phyloP scores from a whole-genome alignment of 1,284 basidiomycete species.

The Leucoagaricus sp. region DNA sequence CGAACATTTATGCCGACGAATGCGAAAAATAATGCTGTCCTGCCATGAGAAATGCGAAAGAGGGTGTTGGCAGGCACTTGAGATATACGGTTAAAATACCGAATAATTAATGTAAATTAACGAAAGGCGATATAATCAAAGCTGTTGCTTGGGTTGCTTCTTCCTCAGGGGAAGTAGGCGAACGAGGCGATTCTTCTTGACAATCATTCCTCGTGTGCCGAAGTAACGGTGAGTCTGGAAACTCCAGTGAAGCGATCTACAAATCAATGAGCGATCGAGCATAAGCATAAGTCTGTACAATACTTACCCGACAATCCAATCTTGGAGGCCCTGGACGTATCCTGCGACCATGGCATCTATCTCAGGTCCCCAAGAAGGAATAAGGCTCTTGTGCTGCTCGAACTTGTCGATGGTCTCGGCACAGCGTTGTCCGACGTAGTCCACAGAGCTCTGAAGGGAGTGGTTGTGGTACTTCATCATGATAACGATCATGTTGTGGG shows the following conservation, averaged over 20 bases:
- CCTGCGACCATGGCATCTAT: constrained; percentile 49
- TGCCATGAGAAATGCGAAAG: constrained; percentile 15
- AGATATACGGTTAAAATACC: constrained; percentile 4
- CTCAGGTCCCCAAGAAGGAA: constrained; percentile 56
- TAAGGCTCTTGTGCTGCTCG: constrained; percentile 37
- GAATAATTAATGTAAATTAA: constrained; percentile 1
- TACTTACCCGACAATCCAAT: constrained; percentile 60
- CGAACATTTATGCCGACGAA: constrained; percentile 6
- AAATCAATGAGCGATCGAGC: no score
- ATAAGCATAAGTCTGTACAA: no score
- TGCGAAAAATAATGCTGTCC: constrained; percentile 3
- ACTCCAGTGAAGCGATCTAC: constrained; percentile 57
- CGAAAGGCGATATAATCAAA: neutral
- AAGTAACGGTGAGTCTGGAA: constrained; percentile 61
- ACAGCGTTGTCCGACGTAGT: constrained; percentile 55
- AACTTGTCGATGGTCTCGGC: constrained; percentile 49
- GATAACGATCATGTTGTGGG: constrained; percentile 61
- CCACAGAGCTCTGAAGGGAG: constrained; percentile 51
- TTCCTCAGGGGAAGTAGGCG: constrained; percentile 37
- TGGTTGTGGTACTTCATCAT: constrained; percentile 53
- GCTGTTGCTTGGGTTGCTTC: constrained; percentile 12
- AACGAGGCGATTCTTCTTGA: constrained; percentile 49
- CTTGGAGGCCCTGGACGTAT: constrained; percentile 53
- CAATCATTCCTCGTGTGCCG: constrained; percentile 43
- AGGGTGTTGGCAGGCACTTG: neutral